Percentiles rank a stretch among this genome's conserved stretches.
phyloP scores from a whole-genome alignment of 2,329 filamentous ascomycete genomes.

The Ceratocystis diversiconidia region DNA sequence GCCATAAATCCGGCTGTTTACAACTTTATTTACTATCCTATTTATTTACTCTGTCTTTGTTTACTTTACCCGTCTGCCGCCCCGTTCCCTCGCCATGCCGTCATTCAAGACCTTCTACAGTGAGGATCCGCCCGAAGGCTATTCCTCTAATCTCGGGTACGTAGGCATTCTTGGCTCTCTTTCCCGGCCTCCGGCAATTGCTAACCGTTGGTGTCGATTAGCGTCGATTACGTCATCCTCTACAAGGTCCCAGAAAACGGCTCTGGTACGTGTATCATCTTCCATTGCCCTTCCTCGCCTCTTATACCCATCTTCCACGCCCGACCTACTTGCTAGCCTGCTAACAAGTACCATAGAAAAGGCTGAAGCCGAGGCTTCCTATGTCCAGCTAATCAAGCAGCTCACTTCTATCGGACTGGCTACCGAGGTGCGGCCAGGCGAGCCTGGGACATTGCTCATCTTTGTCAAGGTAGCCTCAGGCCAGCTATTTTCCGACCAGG shows the following conservation, averaged over 20 bases:
- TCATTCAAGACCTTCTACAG: conserved; percentile 17
- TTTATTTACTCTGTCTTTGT: not conserved
- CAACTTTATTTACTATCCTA: conserved; percentile 5
- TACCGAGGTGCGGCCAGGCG: conserved; percentile 73
- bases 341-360: conserved; percentile 13
- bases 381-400: conserved; percentile 61
- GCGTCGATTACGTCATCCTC: conserved; percentile 79
- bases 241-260: conserved; percentile 51
- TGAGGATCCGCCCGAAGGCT: conserved; percentile 16
- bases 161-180: conserved; percentile 3
- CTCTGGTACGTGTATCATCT: conserved; percentile 35
- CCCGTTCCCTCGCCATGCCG: conserved; percentile 8
- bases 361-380: conserved; percentile 57
- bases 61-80: not conserved
- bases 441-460: conserved; percentile 59
- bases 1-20: not conserved
- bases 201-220: conserved; percentile 21
- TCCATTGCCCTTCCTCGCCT: not conserved
- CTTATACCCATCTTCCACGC: not conserved
- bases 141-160: conserved; percentile 15
- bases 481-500: conserved; percentile 59
- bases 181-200: not conserved
- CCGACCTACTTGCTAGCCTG: not conserved
- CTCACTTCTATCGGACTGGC: conserved; percentile 69
- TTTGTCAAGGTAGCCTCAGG: conserved; percentile 71